Evolutionary conservation across 805 yeast species (phyloP), one percentile per base, ranked within the genome.

Genomic region (Metschnikowia colocasiae): DNA sequence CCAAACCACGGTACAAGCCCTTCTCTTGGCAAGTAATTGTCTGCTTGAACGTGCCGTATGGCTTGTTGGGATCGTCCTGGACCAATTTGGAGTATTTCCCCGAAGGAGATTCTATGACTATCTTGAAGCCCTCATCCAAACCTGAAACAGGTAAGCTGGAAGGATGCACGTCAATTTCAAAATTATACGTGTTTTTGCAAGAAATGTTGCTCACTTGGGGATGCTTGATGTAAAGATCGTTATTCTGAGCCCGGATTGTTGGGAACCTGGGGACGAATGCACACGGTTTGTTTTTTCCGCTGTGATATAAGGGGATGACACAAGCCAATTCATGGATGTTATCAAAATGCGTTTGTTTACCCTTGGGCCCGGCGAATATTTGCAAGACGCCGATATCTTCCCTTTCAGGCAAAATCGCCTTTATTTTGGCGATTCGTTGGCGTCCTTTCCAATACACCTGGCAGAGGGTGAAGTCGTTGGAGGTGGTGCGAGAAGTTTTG

Each of bases 1-100:
- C 88, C 40, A 91, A 75, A 1, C 89, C 92, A 48, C 91, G 76
- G 88, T 96, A 94, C 15, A 76, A 62, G 2, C 99, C 99, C 1
- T 68, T 62, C 60, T 91, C 97, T 51, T 75, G 77, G 47, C 88
- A 73, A 48, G 78, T 77, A 20, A 85, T 68, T 35, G 75, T 71
- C n/a, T 78, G 61, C 50, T 78, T 83, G 81, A 84, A 87, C 0
- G 74, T 62, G 1, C 85, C 85, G 51, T 61, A 73, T 4, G 79
- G 74, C 40, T 62, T 64, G 47, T 67, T 62, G 2, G 73, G 73
- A 41, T 77, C 85, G 32, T 68, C 68, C 48, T 79, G 76, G 12
- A 63, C 63, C 46, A 91, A 66, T 55, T 83, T 80, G 55, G 76
- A 77, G 50, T 87, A 79, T 52, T 83, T 82, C 0, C 97, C 97